phyloP scores from a whole-genome alignment of 176 grass and related monocot genomes.

The Musa troglodytarum region DNA sequence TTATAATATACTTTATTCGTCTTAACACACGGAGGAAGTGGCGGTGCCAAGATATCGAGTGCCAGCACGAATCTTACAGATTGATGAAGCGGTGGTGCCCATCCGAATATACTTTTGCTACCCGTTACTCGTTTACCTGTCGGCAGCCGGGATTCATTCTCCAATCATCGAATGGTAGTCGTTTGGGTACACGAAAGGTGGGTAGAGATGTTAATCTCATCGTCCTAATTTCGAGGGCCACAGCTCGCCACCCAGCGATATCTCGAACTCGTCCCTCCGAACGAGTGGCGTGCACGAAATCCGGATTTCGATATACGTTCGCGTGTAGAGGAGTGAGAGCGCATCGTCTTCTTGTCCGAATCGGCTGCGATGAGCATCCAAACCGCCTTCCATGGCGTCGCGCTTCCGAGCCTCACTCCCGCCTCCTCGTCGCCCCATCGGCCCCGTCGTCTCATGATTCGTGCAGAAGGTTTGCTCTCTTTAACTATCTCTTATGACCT shows the following conservation, averaged over 20 bases:
- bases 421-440: not conserved
- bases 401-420: slow-evolving; percentile 1
- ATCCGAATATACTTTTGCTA: too few relatives aligned
- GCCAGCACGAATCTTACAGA: too few relatives aligned
- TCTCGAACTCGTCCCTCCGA: not conserved
- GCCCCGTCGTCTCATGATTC: not conserved
- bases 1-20: too few relatives aligned
- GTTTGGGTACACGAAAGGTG: fast-evolving
- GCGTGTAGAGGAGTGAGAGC: not conserved
- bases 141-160: too few relatives aligned
- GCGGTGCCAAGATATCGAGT: too few relatives aligned
- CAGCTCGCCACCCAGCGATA: not conserved
- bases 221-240: too few relatives aligned
- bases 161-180: too few relatives aligned
- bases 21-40: too few relatives aligned
- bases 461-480: slow-evolving; percentile 1
- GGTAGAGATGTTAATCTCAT: too few relatives aligned
- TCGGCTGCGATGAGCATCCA: slow-evolving; percentile 10
- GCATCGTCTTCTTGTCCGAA: not conserved
- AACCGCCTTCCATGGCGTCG: not conserved
- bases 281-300: slow-evolving; percentile 13
- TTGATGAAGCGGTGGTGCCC: too few relatives aligned
- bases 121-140: too few relatives aligned
- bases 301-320: not conserved
- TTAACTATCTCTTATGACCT: not conserved